Evolutionary conservation across 2,329 filamentous ascomycete species (phyloP).

Genomic region (Beauveria varroae): DNA sequence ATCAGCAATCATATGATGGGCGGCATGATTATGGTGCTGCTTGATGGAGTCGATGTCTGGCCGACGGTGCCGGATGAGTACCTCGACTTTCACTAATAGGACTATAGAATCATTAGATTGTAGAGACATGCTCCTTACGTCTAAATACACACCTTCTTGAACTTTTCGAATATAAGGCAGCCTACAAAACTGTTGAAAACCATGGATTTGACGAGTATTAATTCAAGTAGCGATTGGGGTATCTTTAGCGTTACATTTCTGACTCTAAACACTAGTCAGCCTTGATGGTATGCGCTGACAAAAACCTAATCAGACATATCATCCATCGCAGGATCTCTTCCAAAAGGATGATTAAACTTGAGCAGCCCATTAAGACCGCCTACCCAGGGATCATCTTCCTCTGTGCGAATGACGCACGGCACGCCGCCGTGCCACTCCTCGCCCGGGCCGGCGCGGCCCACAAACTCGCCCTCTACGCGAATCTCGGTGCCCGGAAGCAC

Average conservation of each 20-base stretch:
- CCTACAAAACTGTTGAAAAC: no score
- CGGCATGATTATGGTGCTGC: slow-evolving; percentile 47
- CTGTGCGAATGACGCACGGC: slow-evolving; percentile 75
- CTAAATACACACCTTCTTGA: no score
- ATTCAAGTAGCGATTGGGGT: background rate
- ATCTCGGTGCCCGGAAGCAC: slow-evolving; percentile 76
- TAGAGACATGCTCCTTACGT: no score
- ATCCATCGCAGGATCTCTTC: slow-evolving; percentile 33
- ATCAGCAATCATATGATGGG: slow-evolving; percentile 43
- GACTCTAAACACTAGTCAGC: background rate
- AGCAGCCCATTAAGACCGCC: slow-evolving; percentile 85
- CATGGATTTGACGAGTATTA: no score
- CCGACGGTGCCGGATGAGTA: slow-evolving; percentile 34
- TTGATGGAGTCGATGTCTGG: slow-evolving; percentile 39
- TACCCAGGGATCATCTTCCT: slow-evolving; percentile 90
- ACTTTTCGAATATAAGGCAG: no score
- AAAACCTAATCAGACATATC: slow-evolving; percentile 20
- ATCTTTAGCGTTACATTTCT: background rate
- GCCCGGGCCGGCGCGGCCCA: slow-evolving; percentile 38
- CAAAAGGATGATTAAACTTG: slow-evolving; percentile 98
- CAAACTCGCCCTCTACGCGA: slow-evolving; percentile 77
- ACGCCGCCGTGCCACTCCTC: slow-evolving; percentile 68
- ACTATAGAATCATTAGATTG: no score
- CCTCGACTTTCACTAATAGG: background rate
- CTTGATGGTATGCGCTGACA: background rate